These are phyloP conservation scores for Wickerhamiella hasegawae DNA, from an alignment of 805 yeast genomes.

Conservation along the genomic window DNA sequence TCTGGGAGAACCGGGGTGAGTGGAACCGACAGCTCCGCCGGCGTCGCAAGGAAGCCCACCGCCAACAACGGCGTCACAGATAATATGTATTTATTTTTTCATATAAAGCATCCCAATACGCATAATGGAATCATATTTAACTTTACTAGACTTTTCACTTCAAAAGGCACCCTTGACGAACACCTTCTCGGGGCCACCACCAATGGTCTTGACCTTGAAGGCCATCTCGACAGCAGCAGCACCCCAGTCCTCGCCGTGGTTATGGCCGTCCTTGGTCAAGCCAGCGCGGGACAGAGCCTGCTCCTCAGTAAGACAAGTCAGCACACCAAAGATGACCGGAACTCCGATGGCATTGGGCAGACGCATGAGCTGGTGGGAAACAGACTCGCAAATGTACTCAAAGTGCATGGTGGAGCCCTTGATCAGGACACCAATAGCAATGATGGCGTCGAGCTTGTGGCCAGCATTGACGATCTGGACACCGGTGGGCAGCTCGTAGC, in stretches of 20 bases:
- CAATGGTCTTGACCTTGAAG: conserved; percentile 17
- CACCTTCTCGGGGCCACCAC: no score
- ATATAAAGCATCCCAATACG: no score
- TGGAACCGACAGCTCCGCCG: conserved; percentile 61
- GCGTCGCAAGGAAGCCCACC: conserved; percentile 52
- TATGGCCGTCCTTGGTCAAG: conserved; percentile 56
- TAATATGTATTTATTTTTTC: no score
- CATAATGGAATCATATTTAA: no score
- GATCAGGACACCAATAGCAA: conserved; percentile 87
- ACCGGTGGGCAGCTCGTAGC: conserved; percentile 85
- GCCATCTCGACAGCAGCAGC: conserved; percentile 97
- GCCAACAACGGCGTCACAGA: no score
- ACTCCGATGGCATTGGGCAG: conserved; percentile 50
- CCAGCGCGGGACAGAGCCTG: conserved; percentile 94
- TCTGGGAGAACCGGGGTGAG: conserved; percentile 72
- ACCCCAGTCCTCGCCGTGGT: conserved; percentile 98
- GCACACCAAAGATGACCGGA: conserved; percentile 86
- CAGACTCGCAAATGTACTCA: conserved; percentile 89
- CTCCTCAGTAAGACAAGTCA: conserved; percentile 85
- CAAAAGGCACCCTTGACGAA: no score
- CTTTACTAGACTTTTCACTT: no score
- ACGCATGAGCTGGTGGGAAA: conserved; percentile 70
- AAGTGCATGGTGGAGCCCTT: conserved; percentile 98
- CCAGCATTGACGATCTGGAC: conserved; percentile 26
- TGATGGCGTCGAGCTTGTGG: conserved; percentile 52